phyloP scores from a whole-genome alignment of 352 stramenopile genomes.

The Pythium dissimile region DNA sequence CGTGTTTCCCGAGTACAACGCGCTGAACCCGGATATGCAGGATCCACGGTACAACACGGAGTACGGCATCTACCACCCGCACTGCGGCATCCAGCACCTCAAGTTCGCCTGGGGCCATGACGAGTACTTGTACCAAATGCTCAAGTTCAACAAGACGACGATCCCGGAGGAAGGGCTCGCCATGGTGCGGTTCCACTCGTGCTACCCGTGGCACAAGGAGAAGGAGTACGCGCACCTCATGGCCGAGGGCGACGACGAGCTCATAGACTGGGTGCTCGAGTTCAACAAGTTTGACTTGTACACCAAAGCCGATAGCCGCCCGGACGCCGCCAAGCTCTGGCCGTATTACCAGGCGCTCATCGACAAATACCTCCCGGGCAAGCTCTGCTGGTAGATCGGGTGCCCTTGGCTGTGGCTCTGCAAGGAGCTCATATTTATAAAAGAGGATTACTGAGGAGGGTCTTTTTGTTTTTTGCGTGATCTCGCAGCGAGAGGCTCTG shows the following conservation, averaged over 20 bases:
- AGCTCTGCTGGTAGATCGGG: slow-evolving; percentile 63
- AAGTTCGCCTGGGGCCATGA: slow-evolving; percentile 91
- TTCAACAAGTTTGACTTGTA: slow-evolving; percentile 96
- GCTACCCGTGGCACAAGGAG: slow-evolving; percentile 93
- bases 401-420: too few species aligned
- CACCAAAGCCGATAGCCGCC: slow-evolving; percentile 85
- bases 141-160: slow-evolving; percentile 84
- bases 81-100: slow-evolving; percentile 89
- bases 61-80: slow-evolving; percentile 84
- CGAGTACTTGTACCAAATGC: slow-evolving; percentile 95
- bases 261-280: slow-evolving; percentile 89
- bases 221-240: slow-evolving; percentile 90
- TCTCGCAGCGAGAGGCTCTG: too few species aligned
- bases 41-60: slow-evolving; percentile 83
- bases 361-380: slow-evolving; percentile 87
- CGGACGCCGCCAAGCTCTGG: slow-evolving; percentile 84
- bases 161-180: slow-evolving; percentile 89
- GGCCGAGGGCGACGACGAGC: slow-evolving; percentile 78
- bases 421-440: too few species aligned
- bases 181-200: slow-evolving; percentile 94
- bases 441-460: too few species aligned
- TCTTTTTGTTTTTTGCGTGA: too few species aligned
- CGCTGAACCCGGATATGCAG: slow-evolving; percentile 88
- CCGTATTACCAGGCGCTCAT: slow-evolving; percentile 91
- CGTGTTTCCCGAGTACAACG: slow-evolving; percentile 90